phyloP scores from a whole-genome alignment of 202 grass and related monocot species.

The Carex arenaria region DNA sequence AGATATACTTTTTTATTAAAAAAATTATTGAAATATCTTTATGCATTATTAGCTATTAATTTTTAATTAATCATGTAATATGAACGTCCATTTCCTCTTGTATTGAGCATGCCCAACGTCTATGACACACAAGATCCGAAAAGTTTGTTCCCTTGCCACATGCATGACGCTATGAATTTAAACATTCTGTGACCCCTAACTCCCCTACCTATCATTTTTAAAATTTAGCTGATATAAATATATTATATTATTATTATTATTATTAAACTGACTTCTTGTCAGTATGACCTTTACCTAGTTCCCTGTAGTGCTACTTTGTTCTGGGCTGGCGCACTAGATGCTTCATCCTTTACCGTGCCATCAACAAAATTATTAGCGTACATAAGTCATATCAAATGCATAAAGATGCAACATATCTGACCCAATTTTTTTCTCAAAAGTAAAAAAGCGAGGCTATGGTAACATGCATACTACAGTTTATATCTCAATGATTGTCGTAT shows the following conservation, averaged over 20 bases:
- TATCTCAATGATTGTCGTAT: no score
- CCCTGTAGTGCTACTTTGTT: not conserved
- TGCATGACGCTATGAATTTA: constrained; percentile 10
- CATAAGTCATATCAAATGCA: not conserved
- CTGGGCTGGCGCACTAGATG: not conserved
- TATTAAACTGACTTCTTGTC: constrained; percentile 3
- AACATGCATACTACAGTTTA: no score
- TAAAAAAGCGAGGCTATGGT: no score
- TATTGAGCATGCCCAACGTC: not conserved
- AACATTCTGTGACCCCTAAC: constrained; percentile 18
- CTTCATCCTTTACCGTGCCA: not conserved
- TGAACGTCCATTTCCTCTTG: not conserved
- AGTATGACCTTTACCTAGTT: not conserved
- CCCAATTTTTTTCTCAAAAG: not conserved
- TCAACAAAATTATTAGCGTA: not conserved
- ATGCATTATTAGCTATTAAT: not conserved
- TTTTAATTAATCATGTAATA: not conserved
- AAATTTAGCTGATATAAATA: constrained; percentile 1
- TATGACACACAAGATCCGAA: not conserved
- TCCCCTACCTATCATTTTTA: constrained; percentile 13
- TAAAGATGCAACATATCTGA: not conserved
- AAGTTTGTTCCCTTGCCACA: constrained; percentile 10
- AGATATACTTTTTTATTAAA: not conserved
- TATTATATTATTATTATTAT: not conserved
- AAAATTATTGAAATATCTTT: not conserved